phyloP scores from a whole-genome alignment of 1,284 basidiomycete genomes.

The Hymenochaete sp. region DNA sequence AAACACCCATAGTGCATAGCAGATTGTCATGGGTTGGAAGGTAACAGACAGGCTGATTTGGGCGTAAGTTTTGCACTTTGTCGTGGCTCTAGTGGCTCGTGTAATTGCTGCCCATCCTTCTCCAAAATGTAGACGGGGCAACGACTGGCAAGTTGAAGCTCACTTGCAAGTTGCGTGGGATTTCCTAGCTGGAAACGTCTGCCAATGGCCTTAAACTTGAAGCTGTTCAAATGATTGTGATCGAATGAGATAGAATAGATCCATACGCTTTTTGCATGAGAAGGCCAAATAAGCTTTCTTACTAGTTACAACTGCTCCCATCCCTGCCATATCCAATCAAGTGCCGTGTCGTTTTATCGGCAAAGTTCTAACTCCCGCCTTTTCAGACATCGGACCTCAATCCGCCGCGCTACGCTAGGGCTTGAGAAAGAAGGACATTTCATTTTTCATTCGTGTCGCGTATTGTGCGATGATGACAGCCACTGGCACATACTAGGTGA shows the following conservation, averaged over 20 bases:
- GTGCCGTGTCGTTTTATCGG: conserved; percentile 61
- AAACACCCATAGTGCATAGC: conserved; percentile 37
- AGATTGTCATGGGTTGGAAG: conserved; percentile 66
- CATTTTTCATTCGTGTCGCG: conserved; percentile 5
- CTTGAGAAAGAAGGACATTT: too few species aligned
- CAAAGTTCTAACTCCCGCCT: conserved; percentile 62
- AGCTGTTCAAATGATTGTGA: conserved; percentile 5
- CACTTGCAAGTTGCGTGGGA: conserved; percentile 55
- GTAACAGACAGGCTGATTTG: conserved; percentile 61
- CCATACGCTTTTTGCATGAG: conserved; percentile 54
- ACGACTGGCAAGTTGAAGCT: conserved; percentile 66
- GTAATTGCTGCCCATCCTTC: conserved; percentile 45
- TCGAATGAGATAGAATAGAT: not conserved
- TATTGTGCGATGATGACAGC: not conserved
- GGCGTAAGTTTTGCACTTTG: conserved; percentile 52
- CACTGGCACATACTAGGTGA: not conserved
- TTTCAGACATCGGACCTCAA: conserved; percentile 41
- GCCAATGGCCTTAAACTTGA: too few species aligned
- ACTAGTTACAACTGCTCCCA: conserved; percentile 57
- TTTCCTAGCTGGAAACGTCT: conserved; percentile 33
- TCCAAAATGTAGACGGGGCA: conserved; percentile 45
- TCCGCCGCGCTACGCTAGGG: conserved; percentile 53
- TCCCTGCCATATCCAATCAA: conserved; percentile 80
- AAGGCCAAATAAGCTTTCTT: conserved; percentile 63
- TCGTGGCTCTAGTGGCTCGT: conserved; percentile 67